Evolutionary conservation across 73 alveolate species (phyloP), one percentile per base, ranked within the genome.

Genomic region (Symbiodinium natans): DNA sequence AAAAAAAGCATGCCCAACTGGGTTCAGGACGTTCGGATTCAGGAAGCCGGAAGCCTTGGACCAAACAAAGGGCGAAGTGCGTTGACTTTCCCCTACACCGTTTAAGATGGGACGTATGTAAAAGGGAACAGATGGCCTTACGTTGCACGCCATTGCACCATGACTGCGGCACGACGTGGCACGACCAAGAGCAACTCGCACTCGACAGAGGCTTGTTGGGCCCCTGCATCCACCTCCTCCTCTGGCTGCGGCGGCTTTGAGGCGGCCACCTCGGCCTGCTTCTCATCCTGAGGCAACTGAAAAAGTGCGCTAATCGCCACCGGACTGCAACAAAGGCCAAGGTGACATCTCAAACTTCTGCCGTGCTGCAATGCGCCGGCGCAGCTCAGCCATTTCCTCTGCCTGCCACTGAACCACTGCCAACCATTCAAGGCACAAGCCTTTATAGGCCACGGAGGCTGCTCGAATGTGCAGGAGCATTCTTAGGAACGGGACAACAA

Each of bases 311-410:
- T n/a, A n/a, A n/a, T n/a, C n/a, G n/a, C n/a, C n/a, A n/a, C n/a
- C n/a, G n/a, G n/a, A n/a, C n/a, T n/a, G n/a, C n/a, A n/a, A n/a
- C n/a, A n/a, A n/a, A n/a, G n/a, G n/a, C n/a, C n/a, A n/a, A n/a
- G n/a, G n/a, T n/a, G n/a, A n/a, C 1, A 63, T 3, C 39, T 23
- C 80, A 5, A 29, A 29, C 27, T 63, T 17, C 17, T 2, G 8
- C 17, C 92, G 25, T 25, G 74, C 39, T 4, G 75, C 95, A 29
- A 89, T 89, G 43, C 95, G 95, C 95, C 95, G 95, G 31, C 95
- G 86, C 74, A 89, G 95, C 95, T 89, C 95, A 2, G 95, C 95
- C 95, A 89, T 89, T 63, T 89, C 95, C 15, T 89, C 95, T 43
- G 95, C 95, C 95, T 89, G 94, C 34, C 80, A 4, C 80, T 4